Conservation (phyloP, 2,329 filamentous ascomycete genomes). For the Cladosporium sp. region DNA sequence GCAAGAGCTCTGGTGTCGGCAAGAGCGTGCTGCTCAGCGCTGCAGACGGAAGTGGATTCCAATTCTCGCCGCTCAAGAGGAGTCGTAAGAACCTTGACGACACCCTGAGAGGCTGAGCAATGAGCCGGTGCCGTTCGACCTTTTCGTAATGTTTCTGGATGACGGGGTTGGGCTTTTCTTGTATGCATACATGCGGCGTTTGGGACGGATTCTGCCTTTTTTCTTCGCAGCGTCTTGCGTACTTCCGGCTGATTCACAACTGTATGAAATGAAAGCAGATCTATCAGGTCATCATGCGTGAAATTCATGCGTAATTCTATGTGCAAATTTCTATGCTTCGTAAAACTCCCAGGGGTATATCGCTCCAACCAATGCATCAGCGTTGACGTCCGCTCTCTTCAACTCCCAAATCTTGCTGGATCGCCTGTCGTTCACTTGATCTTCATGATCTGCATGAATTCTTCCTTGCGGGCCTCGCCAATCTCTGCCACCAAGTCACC, state of each 20-base stretch:
- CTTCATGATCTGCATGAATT: slow-evolving; percentile 31
- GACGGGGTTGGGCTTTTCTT: neutral
- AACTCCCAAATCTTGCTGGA: too few relatives aligned
- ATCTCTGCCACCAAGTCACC: slow-evolving; percentile 39
- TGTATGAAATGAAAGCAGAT: too few relatives aligned
- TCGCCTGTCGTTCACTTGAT: slow-evolving; percentile 27
- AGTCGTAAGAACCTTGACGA: slow-evolving; percentile 30
- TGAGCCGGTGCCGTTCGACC: neutral
- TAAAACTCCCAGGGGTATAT: slow-evolving; percentile 3
- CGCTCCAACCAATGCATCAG: neutral
- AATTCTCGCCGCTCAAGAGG: slow-evolving; percentile 36
- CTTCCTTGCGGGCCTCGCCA: slow-evolving; percentile 25
- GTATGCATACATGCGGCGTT: slow-evolving; percentile 1
- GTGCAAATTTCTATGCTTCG: neutral
- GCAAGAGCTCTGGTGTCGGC: slow-evolving; percentile 21
- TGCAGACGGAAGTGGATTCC: slow-evolving; percentile 33
- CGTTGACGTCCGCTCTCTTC: too few relatives aligned
- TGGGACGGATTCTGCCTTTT: neutral
- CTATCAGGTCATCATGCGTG: neutral
- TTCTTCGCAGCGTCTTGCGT: neutral
- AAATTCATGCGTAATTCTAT: neutral
- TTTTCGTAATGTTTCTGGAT: slow-evolving; percentile 9
- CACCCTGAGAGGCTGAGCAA: slow-evolving; percentile 24
- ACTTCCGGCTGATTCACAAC: neutral
- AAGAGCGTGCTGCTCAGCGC: slow-evolving; percentile 27